Conservation (phyloP, 768 basidiomycete genomes). For the Symmetrospora coprosmae region DNA sequence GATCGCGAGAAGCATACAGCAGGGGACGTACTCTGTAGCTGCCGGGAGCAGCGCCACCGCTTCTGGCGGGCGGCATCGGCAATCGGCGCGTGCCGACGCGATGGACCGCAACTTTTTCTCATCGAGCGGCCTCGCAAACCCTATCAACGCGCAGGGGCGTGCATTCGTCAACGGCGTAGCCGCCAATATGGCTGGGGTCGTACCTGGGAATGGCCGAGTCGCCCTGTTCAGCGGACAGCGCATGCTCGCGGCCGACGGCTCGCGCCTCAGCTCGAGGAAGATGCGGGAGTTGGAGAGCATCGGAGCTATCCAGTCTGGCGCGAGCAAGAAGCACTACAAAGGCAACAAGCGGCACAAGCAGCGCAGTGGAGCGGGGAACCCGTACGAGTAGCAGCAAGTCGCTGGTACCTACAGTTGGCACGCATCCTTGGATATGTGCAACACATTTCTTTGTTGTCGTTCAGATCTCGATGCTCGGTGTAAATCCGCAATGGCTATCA, state of each 20-base stretch:
- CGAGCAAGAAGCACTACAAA: constrained; percentile 73
- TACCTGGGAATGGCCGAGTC: constrained; percentile 50
- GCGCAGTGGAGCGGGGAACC: constrained; percentile 77
- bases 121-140: constrained; percentile 41
- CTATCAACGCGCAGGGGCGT: no score
- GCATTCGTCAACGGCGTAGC: constrained; percentile 50
- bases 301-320: constrained; percentile 36
- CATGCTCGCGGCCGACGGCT: constrained; percentile 61
- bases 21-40: no score
- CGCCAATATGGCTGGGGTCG: constrained; percentile 44
- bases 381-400: constrained; percentile 48
- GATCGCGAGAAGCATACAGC: no score
- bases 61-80: constrained; percentile 24
- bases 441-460: no score
- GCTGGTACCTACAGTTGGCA: no score
- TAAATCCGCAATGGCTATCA: no score
- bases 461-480: no score
- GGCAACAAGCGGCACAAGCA: constrained; percentile 69
- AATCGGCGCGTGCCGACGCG: constrained; percentile 49
- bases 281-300: constrained; percentile 41
- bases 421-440: no score
- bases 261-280: constrained; percentile 40
- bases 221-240: constrained; percentile 73
- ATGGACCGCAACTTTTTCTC: constrained; percentile 76
- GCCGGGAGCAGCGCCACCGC: constrained; percentile 34